Conservation (phyloP, 1,284 basidiomycete species). For the Vanrija humicola region DNA sequence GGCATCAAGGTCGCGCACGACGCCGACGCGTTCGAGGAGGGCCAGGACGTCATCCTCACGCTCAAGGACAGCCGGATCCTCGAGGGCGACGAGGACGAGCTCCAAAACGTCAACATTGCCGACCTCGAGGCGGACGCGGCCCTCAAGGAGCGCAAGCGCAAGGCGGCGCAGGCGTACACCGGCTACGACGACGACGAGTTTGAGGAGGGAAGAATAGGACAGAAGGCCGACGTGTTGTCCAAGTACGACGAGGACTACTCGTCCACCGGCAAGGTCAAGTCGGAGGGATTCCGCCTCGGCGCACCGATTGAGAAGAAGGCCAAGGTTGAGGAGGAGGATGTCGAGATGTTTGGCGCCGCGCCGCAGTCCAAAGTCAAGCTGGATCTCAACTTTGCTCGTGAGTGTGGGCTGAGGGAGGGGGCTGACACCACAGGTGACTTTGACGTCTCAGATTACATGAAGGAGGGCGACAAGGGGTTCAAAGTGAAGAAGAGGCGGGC, state of each 20-base stretch:
- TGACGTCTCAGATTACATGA: constrained; percentile 78
- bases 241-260: constrained; percentile 89
- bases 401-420: constrained; percentile 36
- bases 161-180: constrained; percentile 76
- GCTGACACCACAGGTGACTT: constrained; percentile 65
- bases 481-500: constrained; percentile 73
- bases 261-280: constrained; percentile 53
- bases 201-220: constrained; percentile 60
- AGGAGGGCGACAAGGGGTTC: constrained; percentile 87
- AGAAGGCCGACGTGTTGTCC: constrained; percentile 76
- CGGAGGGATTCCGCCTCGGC: constrained; percentile 75
- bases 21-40: constrained; percentile 83
- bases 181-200: constrained; percentile 98
- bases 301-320: constrained; percentile 45
- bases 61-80: constrained; percentile 92
- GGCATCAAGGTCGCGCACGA: constrained; percentile 96
- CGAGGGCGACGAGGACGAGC: constrained; percentile 95
- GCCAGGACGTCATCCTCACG: constrained; percentile 91
- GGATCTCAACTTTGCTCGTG: constrained; percentile 86
- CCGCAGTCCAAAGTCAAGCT: constrained; percentile 51
- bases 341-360: constrained; percentile 51
- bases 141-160: constrained; percentile 71
- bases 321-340: constrained; percentile 54
- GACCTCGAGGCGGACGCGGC: constrained; percentile 71
- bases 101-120: constrained; percentile 89